A percentile compares a stretch with the other conserved stretches of the same genome.
phyloP scores from a whole-genome alignment of 2,329 filamentous ascomycete species.

The Pezicula radicicola region DNA sequence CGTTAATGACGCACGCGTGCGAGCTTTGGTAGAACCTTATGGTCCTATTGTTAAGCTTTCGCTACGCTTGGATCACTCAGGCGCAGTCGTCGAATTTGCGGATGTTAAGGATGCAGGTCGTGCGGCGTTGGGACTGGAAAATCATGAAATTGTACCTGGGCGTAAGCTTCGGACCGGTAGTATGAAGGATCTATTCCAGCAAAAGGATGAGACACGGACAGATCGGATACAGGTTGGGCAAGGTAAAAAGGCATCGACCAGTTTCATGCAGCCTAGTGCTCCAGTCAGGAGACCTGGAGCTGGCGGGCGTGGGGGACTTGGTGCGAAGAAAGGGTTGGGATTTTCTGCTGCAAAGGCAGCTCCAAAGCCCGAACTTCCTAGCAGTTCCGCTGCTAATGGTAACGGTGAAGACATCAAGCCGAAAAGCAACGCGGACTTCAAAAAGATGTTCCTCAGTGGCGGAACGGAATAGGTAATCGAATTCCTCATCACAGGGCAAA shows the following conservation, averaged over 20 bases:
- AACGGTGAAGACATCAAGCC: conserved; percentile 14
- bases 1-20: conserved; percentile 82
- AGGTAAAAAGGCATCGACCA: conserved; percentile 29
- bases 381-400: not conserved
- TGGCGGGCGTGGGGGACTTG: conserved; percentile 31
- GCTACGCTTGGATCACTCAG: conserved; percentile 77
- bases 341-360: conserved; percentile 11
- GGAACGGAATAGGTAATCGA: not conserved
- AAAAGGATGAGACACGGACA: conserved; percentile 43
- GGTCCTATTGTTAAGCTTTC: conserved; percentile 73
- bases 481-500: too few species aligned
- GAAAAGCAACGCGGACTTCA: conserved; percentile 53
- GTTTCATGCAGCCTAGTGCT: conserved; percentile 24
- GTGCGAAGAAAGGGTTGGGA: conserved; percentile 31
- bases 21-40: conserved; percentile 65
- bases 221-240: conserved; percentile 35
- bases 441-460: conserved; percentile 29
- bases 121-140: conserved; percentile 59
- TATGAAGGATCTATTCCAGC: conserved; percentile 50
- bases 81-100: conserved; percentile 82
- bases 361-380: not conserved
- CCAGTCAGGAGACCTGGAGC: conserved; percentile 30
- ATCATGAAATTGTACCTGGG: conserved; percentile 48
- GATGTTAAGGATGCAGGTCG: conserved; percentile 65
- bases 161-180: conserved; percentile 52